These are phyloP conservation scores for Aspergillus brunneoviolaceus DNA, from an alignment of 2,329 filamentous ascomycete genomes.

Conservation along the genomic window DNA sequence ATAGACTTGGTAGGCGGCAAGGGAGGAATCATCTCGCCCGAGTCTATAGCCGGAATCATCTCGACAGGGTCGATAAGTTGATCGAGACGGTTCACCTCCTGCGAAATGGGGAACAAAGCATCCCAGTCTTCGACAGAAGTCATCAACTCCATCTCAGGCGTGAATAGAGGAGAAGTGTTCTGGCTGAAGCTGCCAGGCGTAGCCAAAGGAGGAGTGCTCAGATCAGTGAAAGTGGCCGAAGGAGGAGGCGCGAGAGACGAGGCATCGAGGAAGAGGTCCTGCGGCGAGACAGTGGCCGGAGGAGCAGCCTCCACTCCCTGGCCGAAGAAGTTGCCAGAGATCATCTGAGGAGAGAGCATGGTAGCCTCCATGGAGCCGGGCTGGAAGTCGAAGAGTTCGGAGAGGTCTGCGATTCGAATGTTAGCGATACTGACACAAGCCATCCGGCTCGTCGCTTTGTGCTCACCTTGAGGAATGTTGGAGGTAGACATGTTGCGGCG, in stretches of 20 bases:
- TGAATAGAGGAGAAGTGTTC: constrained; percentile 77
- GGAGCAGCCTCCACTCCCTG: constrained; percentile 42
- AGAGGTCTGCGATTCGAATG: constrained; percentile 19
- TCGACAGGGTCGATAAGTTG: background rate
- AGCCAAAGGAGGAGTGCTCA: constrained; percentile 79
- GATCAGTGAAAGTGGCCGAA: constrained; percentile 75
- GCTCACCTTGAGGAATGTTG: constrained; percentile 39
- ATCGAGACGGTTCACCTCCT: background rate
- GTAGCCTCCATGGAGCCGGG: constrained; percentile 25
- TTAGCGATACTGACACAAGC: constrained; percentile 22
- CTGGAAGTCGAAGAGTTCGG: constrained; percentile 33
- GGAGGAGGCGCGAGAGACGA: constrained; percentile 65
- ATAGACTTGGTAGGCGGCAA: constrained; percentile 20
- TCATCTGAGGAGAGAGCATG: constrained; percentile 29
- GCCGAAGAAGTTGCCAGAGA: constrained; percentile 44
- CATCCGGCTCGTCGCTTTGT: background rate
- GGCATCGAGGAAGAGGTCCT: constrained; percentile 72
- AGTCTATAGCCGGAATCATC: constrained; percentile 21
- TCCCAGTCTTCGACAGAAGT: constrained; percentile 63
- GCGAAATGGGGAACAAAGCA: constrained; percentile 53
- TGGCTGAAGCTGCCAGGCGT: constrained; percentile 70
- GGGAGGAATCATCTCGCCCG: constrained; percentile 5
- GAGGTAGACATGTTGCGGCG: constrained; percentile 43
- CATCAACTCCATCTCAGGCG: constrained; percentile 56
- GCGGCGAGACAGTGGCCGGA: constrained; percentile 73